A percentile compares a stretch with the other conserved stretches of the same genome.
phyloP scores from a whole-genome alignment of 257 asterid genomes.

The Fraxinus quadrangulata region DNA sequence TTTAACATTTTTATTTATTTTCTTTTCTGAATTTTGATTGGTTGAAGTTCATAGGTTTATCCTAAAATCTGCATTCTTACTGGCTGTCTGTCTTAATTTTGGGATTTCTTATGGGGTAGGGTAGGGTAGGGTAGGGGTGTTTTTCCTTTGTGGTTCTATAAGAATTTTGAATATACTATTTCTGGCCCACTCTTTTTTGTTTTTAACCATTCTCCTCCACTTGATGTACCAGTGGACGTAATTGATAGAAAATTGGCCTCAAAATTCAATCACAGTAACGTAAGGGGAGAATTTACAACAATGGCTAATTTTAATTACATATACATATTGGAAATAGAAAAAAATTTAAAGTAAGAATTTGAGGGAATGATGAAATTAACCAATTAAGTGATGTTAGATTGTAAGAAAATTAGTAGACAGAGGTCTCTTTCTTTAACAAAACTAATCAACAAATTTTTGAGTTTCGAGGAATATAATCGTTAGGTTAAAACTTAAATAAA shows the following conservation, averaged over 20 bases:
- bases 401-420: too few relatives aligned
- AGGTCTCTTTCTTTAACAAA: too few relatives aligned
- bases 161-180: neutral
- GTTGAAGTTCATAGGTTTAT: slow-evolving; percentile 36
- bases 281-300: neutral
- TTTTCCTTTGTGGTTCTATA: slow-evolving; percentile 38
- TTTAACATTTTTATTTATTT: slow-evolving; percentile 7
- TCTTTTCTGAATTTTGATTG: slow-evolving; percentile 49
- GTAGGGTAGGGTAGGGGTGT: slow-evolving; percentile 32
- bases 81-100: slow-evolving; percentile 37
- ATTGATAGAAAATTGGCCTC: slow-evolving; percentile 25
- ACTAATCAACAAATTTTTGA: too few relatives aligned
- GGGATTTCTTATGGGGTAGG: neutral
- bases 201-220: slow-evolving; percentile 35
- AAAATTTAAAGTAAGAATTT: too few relatives aligned
- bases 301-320: neutral
- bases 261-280: neutral
- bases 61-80: slow-evolving; percentile 35
- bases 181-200: slow-evolving; percentile 52
- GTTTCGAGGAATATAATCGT: too few relatives aligned
- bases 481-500: too few relatives aligned
- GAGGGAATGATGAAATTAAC: too few relatives aligned
- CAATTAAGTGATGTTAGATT: too few relatives aligned
- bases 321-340: too few relatives aligned
- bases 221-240: slow-evolving; percentile 26